These are phyloP conservation scores for Omphalotus olearius DNA, from an alignment of 1,284 basidiomycete genomes.

Conservation along the genomic window DNA sequence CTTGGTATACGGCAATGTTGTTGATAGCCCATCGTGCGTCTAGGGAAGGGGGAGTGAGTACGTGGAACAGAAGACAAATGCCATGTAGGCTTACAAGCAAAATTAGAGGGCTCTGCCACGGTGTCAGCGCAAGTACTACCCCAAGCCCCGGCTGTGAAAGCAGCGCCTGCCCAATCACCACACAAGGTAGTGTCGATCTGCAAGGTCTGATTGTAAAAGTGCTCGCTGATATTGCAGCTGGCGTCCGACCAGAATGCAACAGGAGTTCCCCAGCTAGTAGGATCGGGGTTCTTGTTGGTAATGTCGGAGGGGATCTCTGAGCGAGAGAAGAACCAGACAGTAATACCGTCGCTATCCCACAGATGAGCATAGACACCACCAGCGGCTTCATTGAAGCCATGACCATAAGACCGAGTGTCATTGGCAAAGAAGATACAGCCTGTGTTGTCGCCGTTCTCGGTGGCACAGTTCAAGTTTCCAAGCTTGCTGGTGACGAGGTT, in stretches of 20 bases:
- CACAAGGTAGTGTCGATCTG: constrained; percentile 32
- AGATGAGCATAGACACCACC: constrained; percentile 79
- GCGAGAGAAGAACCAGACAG: constrained; percentile 76
- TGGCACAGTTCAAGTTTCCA: constrained; percentile 41
- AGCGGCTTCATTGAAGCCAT: constrained; percentile 56
- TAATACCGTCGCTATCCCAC: constrained; percentile 66
- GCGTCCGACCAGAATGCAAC: constrained; percentile 59
- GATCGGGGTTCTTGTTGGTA: constrained; percentile 36
- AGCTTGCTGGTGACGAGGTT: constrained; percentile 21
- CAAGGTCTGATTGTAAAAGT: constrained; percentile 61
- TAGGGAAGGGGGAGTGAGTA: background rate
- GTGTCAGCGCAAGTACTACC: constrained; percentile 52
- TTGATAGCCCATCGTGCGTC: constrained; percentile 14
- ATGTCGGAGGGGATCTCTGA: constrained; percentile 69
- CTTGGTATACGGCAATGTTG: constrained; percentile 16
- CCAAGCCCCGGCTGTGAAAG: constrained; percentile 50
- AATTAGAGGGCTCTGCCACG: constrained; percentile 53
- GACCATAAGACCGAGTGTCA: constrained; percentile 57
- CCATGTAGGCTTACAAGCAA: constrained; percentile 30
- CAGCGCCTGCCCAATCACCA: constrained; percentile 59
- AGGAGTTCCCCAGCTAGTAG: constrained; percentile 65
- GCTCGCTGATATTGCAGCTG: constrained; percentile 59
- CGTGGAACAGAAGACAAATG: background rate
- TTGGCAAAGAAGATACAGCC: constrained; percentile 66
- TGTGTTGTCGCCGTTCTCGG: constrained; percentile 43